These are phyloP conservation scores for Monosporascus sp. DNA, from an alignment of 2,329 filamentous ascomycete species.

Conservation along the genomic window DNA sequence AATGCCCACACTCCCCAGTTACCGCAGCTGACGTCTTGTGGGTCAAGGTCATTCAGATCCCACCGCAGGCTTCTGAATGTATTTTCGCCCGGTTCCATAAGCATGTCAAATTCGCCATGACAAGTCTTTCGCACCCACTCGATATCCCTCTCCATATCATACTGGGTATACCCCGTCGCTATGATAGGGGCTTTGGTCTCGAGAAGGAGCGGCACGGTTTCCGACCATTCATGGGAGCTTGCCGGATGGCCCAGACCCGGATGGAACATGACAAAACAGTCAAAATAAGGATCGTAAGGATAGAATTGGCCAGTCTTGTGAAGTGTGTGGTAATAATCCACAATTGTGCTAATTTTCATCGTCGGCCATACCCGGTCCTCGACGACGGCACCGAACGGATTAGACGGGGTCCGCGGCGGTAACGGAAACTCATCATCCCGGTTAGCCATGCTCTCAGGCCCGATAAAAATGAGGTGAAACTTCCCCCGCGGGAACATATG, in stretches of 20 bases:
- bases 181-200: constrained; percentile 96
- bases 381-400: constrained; percentile 90
- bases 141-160: constrained; percentile 89
- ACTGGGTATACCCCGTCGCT: constrained; percentile 92
- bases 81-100: constrained; percentile 92
- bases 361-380: constrained; percentile 84
- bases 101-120: constrained; percentile 82
- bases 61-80: constrained; percentile 87
- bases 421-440: constrained; percentile 90
- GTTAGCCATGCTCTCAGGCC: constrained; percentile 92
- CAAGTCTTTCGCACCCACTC: constrained; percentile 84
- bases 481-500: constrained; percentile 90
- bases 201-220: constrained; percentile 81
- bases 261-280: constrained; percentile 95
- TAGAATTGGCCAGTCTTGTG: constrained; percentile 87
- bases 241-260: constrained; percentile 93
- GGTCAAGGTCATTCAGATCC: constrained; percentile 95
- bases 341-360: constrained; percentile 96
- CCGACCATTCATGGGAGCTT: constrained; percentile 87
- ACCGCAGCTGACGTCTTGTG: constrained; percentile 87
- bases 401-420: constrained; percentile 74
- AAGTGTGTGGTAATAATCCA: constrained; percentile 96
- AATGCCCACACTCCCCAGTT: constrained; percentile 99
- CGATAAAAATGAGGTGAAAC: constrained; percentile 90
- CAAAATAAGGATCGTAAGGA: constrained; percentile 96